phyloP scores from a whole-genome alignment of 495 filamentous ascomycete genomes.

The Aspergillus haitiensis region DNA sequence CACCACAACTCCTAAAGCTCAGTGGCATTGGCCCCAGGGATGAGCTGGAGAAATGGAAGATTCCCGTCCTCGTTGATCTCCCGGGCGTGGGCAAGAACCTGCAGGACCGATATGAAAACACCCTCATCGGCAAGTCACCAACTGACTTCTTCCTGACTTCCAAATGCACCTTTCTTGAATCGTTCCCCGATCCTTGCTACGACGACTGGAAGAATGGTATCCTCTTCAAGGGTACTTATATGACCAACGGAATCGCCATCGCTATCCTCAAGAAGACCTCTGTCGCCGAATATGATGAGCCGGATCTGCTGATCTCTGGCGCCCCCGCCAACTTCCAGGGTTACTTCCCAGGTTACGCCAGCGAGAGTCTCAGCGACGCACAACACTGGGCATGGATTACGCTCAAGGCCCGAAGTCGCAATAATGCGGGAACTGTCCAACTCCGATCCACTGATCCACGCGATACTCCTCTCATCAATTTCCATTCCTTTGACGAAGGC shows the following conservation, averaged over 20 bases:
- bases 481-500: slow-evolving; percentile 55
- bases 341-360: slow-evolving; percentile 39
- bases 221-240: slow-evolving; percentile 51
- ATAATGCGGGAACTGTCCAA: slow-evolving; percentile 51
- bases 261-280: slow-evolving; percentile 48
- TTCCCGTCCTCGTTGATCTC: slow-evolving; percentile 53
- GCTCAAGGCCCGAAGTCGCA: slow-evolving; percentile 55
- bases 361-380: slow-evolving; percentile 28
- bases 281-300: slow-evolving; percentile 37
- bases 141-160: slow-evolving; percentile 46
- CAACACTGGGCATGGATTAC: slow-evolving; percentile 51
- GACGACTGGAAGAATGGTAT: slow-evolving; percentile 53
- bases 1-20: slow-evolving; percentile 65
- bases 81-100: slow-evolving; percentile 67
- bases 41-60: slow-evolving; percentile 49
- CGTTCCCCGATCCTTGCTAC: slow-evolving; percentile 47
- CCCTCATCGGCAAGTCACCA: slow-evolving; percentile 48
- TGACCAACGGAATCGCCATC: slow-evolving; percentile 47
- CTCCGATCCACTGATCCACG: slow-evolving; percentile 53
- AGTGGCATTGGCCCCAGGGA: slow-evolving; percentile 59
- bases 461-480: slow-evolving; percentile 55
- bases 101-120: slow-evolving; percentile 63
- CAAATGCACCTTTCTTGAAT: slow-evolving; percentile 47
- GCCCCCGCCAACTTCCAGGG: slow-evolving; percentile 51
- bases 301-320: slow-evolving; percentile 55